phyloP scores from a whole-genome alignment of 2,329 filamentous ascomycete genomes.

The Fusarium algeriense region DNA sequence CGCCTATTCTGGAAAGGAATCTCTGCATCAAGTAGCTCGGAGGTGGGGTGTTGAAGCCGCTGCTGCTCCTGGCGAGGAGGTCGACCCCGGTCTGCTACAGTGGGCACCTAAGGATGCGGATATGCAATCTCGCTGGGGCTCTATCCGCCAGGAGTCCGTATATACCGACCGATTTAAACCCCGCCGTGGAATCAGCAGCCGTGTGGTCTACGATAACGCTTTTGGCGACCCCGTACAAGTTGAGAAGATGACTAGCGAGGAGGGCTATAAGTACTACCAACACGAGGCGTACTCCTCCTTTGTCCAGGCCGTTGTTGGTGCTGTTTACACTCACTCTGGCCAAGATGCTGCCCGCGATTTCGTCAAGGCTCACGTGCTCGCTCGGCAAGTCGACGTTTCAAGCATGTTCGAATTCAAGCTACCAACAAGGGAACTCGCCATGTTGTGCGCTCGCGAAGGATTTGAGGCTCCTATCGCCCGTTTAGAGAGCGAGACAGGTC shows the following conservation, averaged over 20 bases:
- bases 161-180: slow-evolving; percentile 58
- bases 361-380: slow-evolving; percentile 85
- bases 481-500: slow-evolving; percentile 90
- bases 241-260: slow-evolving; percentile 43
- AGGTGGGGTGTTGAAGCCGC: slow-evolving; percentile 95
- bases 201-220: slow-evolving; percentile 84
- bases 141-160: slow-evolving; percentile 63
- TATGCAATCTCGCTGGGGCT: slow-evolving; percentile 63
- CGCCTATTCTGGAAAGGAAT: slow-evolving; percentile 82
- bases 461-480: slow-evolving; percentile 90
- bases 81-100: slow-evolving; percentile 91
- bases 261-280: slow-evolving; percentile 75
- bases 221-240: slow-evolving; percentile 74
- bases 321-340: slow-evolving; percentile 87
- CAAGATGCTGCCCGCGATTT: slow-evolving; percentile 83
- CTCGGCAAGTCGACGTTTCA: slow-evolving; percentile 80
- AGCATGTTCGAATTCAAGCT: slow-evolving; percentile 85
- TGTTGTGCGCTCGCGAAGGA: slow-evolving; percentile 87
- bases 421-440: slow-evolving; percentile 84
- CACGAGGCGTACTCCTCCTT: slow-evolving; percentile 79
- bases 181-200: slow-evolving; percentile 78
- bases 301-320: slow-evolving; percentile 85
- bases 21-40: slow-evolving; percentile 77
- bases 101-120: slow-evolving; percentile 69
- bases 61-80: slow-evolving; percentile 88